These are phyloP conservation scores for Solanum chiquidenum DNA, from an alignment of 257 asterid species.

Conservation along the genomic window DNA sequence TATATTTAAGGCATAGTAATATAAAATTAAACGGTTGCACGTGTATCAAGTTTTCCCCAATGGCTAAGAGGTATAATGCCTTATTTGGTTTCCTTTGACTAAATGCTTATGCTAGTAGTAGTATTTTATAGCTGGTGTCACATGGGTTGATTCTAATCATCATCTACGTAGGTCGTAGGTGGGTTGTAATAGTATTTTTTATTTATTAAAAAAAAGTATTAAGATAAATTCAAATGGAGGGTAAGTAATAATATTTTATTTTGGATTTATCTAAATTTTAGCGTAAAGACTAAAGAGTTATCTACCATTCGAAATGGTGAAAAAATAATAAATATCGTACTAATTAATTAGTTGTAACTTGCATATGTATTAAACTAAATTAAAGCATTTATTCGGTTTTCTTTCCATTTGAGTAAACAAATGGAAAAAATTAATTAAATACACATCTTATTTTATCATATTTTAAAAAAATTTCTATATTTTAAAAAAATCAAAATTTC, in stretches of 20 bases:
- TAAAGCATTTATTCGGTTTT: not conserved
- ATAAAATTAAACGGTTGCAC: not conserved
- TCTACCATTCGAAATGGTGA: too few relatives aligned
- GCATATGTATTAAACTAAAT: not conserved
- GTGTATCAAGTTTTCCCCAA: not conserved
- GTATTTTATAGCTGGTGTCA: not conserved
- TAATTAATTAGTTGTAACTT: not conserved
- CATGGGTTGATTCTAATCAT: not conserved
- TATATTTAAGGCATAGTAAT: not conserved
- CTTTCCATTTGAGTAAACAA: not conserved
- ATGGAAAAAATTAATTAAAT: too few relatives aligned
- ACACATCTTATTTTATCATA: too few relatives aligned
- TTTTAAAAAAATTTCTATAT: accelerated
- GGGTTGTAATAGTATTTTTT: not conserved
- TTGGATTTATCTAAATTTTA: not conserved
- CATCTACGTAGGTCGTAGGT: not conserved
- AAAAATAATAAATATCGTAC: not conserved
- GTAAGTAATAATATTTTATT: not conserved
- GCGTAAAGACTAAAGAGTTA: not conserved
- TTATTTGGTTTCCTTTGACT: not conserved
- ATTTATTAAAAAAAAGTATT: not conserved
- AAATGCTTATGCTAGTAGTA: not conserved
- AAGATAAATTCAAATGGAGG: not conserved
- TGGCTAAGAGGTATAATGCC: not conserved
- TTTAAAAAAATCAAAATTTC: too few relatives aligned